Evolutionary conservation across 495 filamentous ascomycete genomes (phyloP).

Genomic region (Xylaria sp.): DNA sequence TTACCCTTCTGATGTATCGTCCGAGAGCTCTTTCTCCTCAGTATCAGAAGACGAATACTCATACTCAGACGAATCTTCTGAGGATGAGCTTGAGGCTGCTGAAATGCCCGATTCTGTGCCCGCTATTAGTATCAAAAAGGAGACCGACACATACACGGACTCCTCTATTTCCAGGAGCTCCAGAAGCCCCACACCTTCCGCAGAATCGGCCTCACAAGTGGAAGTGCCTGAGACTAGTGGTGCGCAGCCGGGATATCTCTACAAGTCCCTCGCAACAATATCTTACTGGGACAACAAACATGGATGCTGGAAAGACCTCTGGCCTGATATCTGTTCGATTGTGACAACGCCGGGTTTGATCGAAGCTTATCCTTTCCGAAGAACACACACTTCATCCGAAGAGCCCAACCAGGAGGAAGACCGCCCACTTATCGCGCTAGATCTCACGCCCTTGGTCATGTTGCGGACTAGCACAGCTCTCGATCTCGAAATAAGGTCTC

Average conservation of each 20-base stretch:
- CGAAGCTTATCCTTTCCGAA: conserved; percentile 75
- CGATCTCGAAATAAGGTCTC: conserved; percentile 91
- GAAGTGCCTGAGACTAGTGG: conserved; percentile 56
- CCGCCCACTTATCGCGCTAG: conserved; percentile 75
- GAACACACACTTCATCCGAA: conserved; percentile 45
- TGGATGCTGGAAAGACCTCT: conserved; percentile 80
- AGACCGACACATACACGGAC: conserved; percentile 30
- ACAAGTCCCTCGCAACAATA: conserved; percentile 75
- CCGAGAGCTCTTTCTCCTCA: conserved; percentile 58
- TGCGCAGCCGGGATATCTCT: conserved; percentile 55
- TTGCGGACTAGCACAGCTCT: conserved; percentile 87
- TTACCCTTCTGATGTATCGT: conserved; percentile 79
- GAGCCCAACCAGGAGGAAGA: conserved; percentile 40
- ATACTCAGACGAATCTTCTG: conserved; percentile 52
- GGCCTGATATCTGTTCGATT: conserved; percentile 78
- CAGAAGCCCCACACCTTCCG: conserved; percentile 71
- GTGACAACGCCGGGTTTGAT: conserved; percentile 83
- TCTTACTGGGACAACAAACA: conserved; percentile 83
- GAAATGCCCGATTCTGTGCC: conserved; percentile 57
- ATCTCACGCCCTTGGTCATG: conserved; percentile 87
- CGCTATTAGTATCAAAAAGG: conserved; percentile 55
- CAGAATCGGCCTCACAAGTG: conserved; percentile 78
- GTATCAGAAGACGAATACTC: conserved; percentile 51
- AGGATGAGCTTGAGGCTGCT: conserved; percentile 58
- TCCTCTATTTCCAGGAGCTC: conserved; percentile 46